phyloP scores from a whole-genome alignment of 208 protist species.

The Trypanosoma theileri region DNA sequence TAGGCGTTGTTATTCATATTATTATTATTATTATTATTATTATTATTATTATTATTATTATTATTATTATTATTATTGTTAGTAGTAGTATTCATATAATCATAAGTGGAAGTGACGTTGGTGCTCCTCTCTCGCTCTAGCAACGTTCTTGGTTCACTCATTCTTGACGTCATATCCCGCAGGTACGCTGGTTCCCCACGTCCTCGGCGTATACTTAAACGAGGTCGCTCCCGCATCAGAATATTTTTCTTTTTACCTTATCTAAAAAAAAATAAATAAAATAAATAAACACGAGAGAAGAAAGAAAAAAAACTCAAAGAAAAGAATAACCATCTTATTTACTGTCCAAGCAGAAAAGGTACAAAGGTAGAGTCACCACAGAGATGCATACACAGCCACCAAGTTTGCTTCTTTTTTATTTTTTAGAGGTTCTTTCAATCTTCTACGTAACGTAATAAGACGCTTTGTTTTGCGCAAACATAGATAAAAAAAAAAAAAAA shows the following conservation, averaged over 20 bases:
- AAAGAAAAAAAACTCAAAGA: slow-evolving; percentile 9
- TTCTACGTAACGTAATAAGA: neutral
- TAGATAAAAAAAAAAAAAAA: neutral
- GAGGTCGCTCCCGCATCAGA: slow-evolving; percentile 22
- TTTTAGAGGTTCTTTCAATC: neutral
- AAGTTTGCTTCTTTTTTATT: neutral
- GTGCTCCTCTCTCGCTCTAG: neutral
- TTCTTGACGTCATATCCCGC: neutral
- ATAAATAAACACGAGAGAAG: slow-evolving; percentile 20
- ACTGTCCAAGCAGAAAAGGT: too few relatives aligned
- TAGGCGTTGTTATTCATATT: neutral
- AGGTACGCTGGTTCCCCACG: slow-evolving; percentile 8
- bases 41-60: neutral
- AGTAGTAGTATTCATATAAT: too few relatives aligned
- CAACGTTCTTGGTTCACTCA: neutral
- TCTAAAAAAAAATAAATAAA: neutral
- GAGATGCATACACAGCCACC: too few relatives aligned
- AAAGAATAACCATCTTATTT: too few relatives aligned
- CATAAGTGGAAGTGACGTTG: too few relatives aligned
- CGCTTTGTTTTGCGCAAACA: neutral
- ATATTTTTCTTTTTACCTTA: neutral
- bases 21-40: neutral
- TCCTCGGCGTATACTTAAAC: slow-evolving; percentile 21
- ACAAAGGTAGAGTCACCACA: too few relatives aligned
- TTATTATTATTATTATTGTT: neutral